These are phyloP conservation scores for Cytospora schulzeri DNA, from an alignment of 2,329 filamentous ascomycete species.

Conservation along the genomic window DNA sequence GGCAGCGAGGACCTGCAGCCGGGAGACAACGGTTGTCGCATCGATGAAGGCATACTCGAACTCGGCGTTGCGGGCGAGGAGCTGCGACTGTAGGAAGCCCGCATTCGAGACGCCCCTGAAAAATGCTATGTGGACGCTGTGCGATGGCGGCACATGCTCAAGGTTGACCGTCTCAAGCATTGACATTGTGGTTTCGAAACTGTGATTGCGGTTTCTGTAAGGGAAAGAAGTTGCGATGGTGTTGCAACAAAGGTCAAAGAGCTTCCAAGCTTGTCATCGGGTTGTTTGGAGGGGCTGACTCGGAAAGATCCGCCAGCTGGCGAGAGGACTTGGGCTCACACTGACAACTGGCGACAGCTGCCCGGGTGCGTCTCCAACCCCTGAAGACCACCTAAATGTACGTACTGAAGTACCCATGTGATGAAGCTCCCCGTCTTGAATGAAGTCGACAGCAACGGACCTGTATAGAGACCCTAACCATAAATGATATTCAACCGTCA, in stretches of 20 bases:
- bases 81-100: conserved; percentile 75
- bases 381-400: too few species aligned
- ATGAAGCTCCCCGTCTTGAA: background rate
- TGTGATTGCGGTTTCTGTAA: background rate
- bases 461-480: too few species aligned
- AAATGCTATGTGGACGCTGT: conserved; percentile 72
- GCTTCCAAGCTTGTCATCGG: background rate
- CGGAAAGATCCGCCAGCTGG: background rate
- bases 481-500: too few species aligned
- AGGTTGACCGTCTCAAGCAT: conserved; percentile 68
- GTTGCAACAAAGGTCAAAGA: background rate
- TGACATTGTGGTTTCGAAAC: conserved; percentile 41
- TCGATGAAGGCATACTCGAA: conserved; percentile 97
- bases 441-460: too few species aligned
- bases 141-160: conserved; percentile 70
- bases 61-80: conserved; percentile 78
- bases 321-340: background rate
- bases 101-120: conserved; percentile 80
- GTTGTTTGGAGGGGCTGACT: background rate
- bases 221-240: background rate
- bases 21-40: conserved; percentile 74
- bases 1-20: conserved; percentile 72
- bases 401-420: too few species aligned
- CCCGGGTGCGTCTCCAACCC: background rate
- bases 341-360: background rate